phyloP scores from a whole-genome alignment of 805 yeast genomes.

The Hanseniaspora lachancei region DNA sequence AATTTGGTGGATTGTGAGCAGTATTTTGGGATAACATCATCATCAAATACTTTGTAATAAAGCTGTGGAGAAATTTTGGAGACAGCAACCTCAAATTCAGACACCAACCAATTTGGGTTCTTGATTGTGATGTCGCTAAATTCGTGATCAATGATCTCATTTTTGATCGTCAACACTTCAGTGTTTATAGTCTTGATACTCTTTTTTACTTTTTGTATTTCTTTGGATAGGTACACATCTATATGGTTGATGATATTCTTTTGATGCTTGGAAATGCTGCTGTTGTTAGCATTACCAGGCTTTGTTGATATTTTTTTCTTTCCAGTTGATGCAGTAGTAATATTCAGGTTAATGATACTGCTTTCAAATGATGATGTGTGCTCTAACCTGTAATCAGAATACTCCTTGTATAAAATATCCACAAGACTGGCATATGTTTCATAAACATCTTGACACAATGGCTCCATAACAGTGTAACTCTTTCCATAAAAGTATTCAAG shows the following conservation, averaged over 20 bases:
- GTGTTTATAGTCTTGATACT: not conserved
- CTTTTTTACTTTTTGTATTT: slow-evolving; percentile 35
- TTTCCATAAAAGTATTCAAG: not conserved
- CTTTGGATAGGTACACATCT: slow-evolving; percentile 47
- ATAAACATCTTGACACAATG: not conserved
- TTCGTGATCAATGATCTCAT: slow-evolving; percentile 4
- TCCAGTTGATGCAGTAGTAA: slow-evolving; percentile 2
- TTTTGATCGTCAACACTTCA: not conserved
- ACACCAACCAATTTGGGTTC: slow-evolving; percentile 9
- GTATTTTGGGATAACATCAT: slow-evolving; percentile 11
- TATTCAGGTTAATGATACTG: not conserved
- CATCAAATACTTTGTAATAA: slow-evolving; percentile 4
- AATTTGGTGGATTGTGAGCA: slow-evolving; percentile 32
- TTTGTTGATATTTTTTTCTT: slow-evolving; percentile 2
- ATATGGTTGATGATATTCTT: slow-evolving; percentile 41
- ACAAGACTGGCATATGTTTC: not conserved
- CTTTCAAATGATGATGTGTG: not conserved
- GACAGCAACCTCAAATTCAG: slow-evolving; percentile 3
- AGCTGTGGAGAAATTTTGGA: slow-evolving; percentile 9
- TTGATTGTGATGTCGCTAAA: slow-evolving; percentile 8
- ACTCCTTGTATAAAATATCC: not conserved
- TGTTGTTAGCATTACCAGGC: not conserved
- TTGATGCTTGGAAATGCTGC: not conserved
- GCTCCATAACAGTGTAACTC: not conserved
- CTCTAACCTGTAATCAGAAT: not conserved